Conservation (phyloP, 495 filamentous ascomycete species). For the Cladorrhinum samala region DNA sequence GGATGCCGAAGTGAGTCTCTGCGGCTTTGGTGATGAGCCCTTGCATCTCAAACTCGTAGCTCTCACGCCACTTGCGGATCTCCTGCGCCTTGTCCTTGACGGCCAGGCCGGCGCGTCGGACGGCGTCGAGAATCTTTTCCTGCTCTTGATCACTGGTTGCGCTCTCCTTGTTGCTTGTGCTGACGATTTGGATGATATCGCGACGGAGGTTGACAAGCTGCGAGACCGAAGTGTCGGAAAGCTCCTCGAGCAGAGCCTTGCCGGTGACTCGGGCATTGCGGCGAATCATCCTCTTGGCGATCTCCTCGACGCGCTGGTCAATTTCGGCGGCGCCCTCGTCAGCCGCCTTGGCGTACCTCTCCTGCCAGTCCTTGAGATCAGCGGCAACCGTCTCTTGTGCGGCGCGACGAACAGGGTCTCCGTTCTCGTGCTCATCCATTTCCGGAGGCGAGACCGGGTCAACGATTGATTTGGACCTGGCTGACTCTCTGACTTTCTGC, state of each 20-base stretch:
- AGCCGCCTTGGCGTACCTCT: conserved; percentile 74
- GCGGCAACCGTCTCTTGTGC: conserved; percentile 63
- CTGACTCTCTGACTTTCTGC: conserved; percentile 9
- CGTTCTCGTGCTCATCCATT: conserved; percentile 25
- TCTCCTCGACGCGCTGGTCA: conserved; percentile 61
- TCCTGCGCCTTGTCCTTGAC: conserved; percentile 79
- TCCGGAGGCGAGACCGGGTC: conserved; percentile 23
- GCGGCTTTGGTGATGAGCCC: conserved; percentile 65
- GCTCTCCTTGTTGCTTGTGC: conserved; percentile 37
- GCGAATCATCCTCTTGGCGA: conserved; percentile 50
- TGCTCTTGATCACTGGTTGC: conserved; percentile 50
- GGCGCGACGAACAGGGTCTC: conserved; percentile 36
- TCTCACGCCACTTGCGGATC: conserved; percentile 70
- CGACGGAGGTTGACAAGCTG: conserved; percentile 62
- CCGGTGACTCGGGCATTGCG: conserved; percentile 49
- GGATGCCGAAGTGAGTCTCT: conserved; percentile 72
- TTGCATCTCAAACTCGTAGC: conserved; percentile 64
- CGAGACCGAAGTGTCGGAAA: conserved; percentile 57
- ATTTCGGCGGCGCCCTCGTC: conserved; percentile 78
- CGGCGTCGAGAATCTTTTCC: conserved; percentile 56
- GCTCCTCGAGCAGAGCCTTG: conserved; percentile 56
- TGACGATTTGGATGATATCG: conserved; percentile 58
- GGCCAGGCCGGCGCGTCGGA: conserved; percentile 64
- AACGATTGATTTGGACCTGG: conserved; percentile 16
- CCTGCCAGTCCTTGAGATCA: conserved; percentile 77